These are phyloP conservation scores for Russula virescens DNA, from an alignment of 768 basidiomycete species.

Conservation along the genomic window DNA sequence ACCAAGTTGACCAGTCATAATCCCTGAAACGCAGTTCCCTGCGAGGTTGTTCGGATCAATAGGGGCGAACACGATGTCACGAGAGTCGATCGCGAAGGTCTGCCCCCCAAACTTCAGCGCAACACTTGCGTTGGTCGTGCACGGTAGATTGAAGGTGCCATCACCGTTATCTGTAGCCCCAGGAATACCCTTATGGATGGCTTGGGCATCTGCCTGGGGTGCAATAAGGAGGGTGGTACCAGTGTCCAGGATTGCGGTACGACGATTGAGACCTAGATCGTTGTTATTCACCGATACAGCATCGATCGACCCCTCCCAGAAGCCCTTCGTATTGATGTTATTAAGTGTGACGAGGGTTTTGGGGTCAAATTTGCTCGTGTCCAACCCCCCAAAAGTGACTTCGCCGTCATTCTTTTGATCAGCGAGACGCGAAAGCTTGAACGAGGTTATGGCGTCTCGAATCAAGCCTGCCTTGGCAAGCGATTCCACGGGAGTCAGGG, in stretches of 20 bases:
- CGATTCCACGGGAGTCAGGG: slow-evolving; percentile 65
- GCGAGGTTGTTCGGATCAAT: slow-evolving; percentile 43
- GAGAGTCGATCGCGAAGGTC: slow-evolving; percentile 56
- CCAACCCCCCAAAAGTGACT: slow-evolving; percentile 76
- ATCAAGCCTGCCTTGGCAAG: slow-evolving; percentile 56
- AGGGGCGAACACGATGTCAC: slow-evolving; percentile 58
- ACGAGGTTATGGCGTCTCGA: slow-evolving; percentile 61
- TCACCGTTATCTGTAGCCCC: slow-evolving; percentile 48
- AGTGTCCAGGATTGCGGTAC: slow-evolving; percentile 62
- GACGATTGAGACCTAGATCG: slow-evolving; percentile 45
- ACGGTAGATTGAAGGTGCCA: slow-evolving; percentile 57
- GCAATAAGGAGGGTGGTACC: slow-evolving; percentile 43
- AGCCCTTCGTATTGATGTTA: slow-evolving; percentile 63
- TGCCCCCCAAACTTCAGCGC: slow-evolving; percentile 54
- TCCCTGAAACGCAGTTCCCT: slow-evolving; percentile 67
- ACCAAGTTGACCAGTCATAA: slow-evolving; percentile 56
- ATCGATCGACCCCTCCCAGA: slow-evolving; percentile 73
- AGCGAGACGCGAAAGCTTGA: slow-evolving; percentile 69
- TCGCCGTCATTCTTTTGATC: slow-evolving; percentile 71
- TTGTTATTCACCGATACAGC: slow-evolving; percentile 53
- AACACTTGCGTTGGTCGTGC: slow-evolving; percentile 48
- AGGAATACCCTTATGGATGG: slow-evolving; percentile 50
- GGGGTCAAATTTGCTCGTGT: slow-evolving; percentile 60
- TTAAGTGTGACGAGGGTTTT: slow-evolving; percentile 50
- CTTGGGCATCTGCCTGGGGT: slow-evolving; percentile 43